Conservation (phyloP, 139 green algal genomes). For the Pseudopediastrum boryanum region DNA sequence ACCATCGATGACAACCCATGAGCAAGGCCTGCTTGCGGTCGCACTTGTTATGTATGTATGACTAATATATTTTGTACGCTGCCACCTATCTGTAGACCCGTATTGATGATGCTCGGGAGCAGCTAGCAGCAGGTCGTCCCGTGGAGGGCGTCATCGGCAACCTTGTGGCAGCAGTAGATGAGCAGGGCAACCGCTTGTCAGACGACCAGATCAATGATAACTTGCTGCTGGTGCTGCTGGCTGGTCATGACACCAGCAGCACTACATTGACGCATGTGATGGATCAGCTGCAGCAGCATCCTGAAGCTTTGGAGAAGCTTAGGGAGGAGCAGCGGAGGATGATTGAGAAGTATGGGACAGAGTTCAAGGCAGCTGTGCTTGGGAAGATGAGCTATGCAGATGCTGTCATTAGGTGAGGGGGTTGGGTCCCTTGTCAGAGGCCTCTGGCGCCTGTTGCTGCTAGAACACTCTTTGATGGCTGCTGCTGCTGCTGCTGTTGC, state of each 20-base stretch:
- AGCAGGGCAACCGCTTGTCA: constrained; percentile 25
- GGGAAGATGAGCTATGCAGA: constrained; percentile 33
- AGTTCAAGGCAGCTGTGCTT: constrained; percentile 8
- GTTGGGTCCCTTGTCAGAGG: not conserved
- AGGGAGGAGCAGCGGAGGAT: constrained; percentile 14
- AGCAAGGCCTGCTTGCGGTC: no score
- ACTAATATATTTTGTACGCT: no score
- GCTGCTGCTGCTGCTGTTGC: no score
- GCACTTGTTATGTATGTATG: no score
- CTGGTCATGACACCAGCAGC: constrained; percentile 29
- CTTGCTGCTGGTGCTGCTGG: constrained; percentile 33
- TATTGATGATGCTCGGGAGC: constrained; percentile 8
- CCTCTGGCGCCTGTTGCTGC: not conserved
- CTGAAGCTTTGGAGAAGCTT: constrained; percentile 13
- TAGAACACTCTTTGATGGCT: no score
- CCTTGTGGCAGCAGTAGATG: constrained; percentile 20
- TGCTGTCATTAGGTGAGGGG: constrained; percentile 33
- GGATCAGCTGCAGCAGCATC: constrained; percentile 17
- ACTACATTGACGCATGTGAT: constrained; percentile 19
- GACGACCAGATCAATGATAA: constrained; percentile 20
- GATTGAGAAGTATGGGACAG: not conserved
- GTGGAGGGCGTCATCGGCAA: constrained; percentile 18
- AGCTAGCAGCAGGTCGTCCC: constrained; percentile 7
- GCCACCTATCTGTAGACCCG: not conserved
- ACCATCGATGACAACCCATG: no score